Base-by-base conservation (phyloP, 2,329 filamentous ascomycete genomes). In the Tolypocladium tropicale region DNA sequence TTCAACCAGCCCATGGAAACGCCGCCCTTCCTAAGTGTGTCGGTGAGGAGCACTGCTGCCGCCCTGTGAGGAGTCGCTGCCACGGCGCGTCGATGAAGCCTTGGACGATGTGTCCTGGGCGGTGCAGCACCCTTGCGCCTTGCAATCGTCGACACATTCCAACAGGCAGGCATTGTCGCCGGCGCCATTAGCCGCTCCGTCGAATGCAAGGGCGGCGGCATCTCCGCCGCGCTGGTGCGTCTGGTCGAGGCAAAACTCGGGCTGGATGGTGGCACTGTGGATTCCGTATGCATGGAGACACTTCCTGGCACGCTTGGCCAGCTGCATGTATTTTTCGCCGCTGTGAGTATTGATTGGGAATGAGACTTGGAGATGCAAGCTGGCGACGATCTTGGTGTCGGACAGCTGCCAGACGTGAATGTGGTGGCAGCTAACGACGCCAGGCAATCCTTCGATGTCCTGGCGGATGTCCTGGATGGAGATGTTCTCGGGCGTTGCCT, bases 371-470 rank as follows among this genome's bases (percentile, higher is more conserved):
- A 99, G 86, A 68, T 99, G 94, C 72, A 99, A 83, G 12, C 89
- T 94, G 14, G 94, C 93, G 39, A 99, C 88, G 36, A 96, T 79
- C 76, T 96, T 96, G 54, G 91, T 94, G 68, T 97, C 93, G 18
- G 89, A 95, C 36, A 99, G 81, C 71, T 97, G 93, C 94, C 94
- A 99, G 59, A 99, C 91, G 69, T 99, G 94, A 25, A 99, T 80
- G 70, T 99, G 93, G 72, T 99, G 94, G 67, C 91, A 96, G 68
- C 88, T 90, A 59, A 94, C 78, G 52, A 99, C 88, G 46, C 92
- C 92, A 0, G 88, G 87, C 6, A 99, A 83, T 18, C 82, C 76
- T 67, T 92, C 83, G 55, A 99, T 96, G 68, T 99, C 94, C 62
- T 93, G 86, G 62, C 90, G 89, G 71, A 99, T 93, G 58, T 97